Evolutionary conservation across 768 basidiomycete species (phyloP).

Genomic region (Phlebiopsis flavidoalba): DNA sequence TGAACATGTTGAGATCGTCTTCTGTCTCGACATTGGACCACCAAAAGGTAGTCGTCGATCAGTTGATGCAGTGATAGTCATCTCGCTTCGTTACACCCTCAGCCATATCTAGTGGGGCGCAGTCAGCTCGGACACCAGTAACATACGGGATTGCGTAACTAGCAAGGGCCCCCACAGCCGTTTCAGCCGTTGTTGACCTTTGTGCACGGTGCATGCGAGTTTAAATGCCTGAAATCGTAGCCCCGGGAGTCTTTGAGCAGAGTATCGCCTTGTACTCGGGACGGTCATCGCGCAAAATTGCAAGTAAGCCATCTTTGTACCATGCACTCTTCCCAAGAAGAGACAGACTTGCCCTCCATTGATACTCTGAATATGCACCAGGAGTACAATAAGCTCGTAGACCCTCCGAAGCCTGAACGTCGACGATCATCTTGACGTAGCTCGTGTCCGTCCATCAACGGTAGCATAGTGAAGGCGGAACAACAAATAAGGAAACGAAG

Average conservation of each 20-base stretch:
- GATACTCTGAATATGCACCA: not conserved
- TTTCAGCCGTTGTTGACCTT: not conserved
- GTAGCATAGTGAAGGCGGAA: not conserved
- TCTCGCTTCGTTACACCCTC: not conserved
- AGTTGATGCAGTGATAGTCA: not conserved
- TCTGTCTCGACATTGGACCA: not conserved
- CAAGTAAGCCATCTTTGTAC: not conserved
- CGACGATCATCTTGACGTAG: not conserved
- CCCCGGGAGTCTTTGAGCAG: not conserved
- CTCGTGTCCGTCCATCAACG: not conserved
- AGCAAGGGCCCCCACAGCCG: not conserved
- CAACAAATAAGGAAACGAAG: not conserved
- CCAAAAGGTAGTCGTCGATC: not conserved
- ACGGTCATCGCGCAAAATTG: not conserved
- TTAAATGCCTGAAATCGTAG: not conserved
- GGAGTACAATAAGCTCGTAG: not conserved
- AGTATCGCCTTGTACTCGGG: not conserved
- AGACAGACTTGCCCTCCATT: not conserved
- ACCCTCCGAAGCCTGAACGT: not conserved
- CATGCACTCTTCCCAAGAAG: not conserved
- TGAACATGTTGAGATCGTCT: not conserved
- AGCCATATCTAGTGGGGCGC: not conserved
- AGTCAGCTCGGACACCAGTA: not conserved
- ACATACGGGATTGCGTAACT: not conserved
- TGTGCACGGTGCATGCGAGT: not conserved